These are phyloP conservation scores for Coccomyxa sp. DNA, from an alignment of 139 green algal genomes.

Conservation along the genomic window DNA sequence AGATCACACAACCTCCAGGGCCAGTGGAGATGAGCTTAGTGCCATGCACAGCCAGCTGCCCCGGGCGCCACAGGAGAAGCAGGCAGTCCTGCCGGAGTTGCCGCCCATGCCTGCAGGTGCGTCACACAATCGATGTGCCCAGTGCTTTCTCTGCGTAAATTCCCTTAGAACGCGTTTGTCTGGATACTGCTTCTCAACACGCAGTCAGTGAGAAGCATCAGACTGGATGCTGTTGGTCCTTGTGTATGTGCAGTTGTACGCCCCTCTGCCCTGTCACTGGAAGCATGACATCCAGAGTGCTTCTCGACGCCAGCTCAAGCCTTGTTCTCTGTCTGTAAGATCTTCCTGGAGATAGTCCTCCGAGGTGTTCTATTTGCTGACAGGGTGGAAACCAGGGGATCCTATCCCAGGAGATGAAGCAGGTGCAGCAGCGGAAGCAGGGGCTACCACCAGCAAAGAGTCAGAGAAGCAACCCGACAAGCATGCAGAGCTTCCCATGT, in stretches of 20 bases:
- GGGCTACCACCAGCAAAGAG: too few relatives aligned
- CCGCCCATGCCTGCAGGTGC: neutral
- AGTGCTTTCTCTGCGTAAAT: neutral
- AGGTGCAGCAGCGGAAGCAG: neutral
- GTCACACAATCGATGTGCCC: neutral
- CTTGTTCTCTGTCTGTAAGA: too few relatives aligned
- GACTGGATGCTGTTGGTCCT: neutral
- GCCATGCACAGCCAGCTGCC: neutral
- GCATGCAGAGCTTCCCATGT: neutral
- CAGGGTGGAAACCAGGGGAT: conserved; percentile 45
- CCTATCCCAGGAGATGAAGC: conserved; percentile 25
- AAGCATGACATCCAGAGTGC: neutral
- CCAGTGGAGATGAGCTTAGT: too few relatives aligned
- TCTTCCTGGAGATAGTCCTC: too few relatives aligned
- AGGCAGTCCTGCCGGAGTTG: neutral
- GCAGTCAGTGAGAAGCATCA: too few relatives aligned
- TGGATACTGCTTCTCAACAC: too few relatives aligned
- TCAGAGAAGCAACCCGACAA: neutral
- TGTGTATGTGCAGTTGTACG: too few relatives aligned
- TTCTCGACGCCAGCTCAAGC: too few relatives aligned
- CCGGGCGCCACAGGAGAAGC: neutral
- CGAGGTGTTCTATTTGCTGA: too few relatives aligned
- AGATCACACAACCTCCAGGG: too few relatives aligned
- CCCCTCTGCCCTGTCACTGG: neutral
- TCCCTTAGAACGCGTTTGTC: too few relatives aligned